Base-by-base conservation (phyloP, 768 basidiomycete genomes). In the Sutorius australiensis region DNA sequence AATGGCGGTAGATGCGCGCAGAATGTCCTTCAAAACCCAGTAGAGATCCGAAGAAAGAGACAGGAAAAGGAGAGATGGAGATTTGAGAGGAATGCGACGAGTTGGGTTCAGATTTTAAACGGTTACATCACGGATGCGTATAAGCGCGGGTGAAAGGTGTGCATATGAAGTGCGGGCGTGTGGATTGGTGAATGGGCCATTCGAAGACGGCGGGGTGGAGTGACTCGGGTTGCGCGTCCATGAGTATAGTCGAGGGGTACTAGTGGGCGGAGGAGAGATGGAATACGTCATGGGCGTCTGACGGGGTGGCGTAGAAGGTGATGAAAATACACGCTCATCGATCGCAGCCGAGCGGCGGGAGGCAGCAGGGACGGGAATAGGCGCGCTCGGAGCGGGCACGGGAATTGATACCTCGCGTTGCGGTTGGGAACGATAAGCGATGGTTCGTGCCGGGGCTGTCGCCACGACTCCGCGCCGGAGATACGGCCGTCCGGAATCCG, bases 101-200 rank as follows among this genome's bases (percentile, higher is more conserved):
- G 40, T 44, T 14, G 34, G 43, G 27, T 30, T 42, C 16, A 32
- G 43, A 24, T 30, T 33, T 58, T 53, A 60, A 44, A 55, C 61
- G 41, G 55, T 62, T 30, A 73, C 69, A 62, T 77, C 77, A 48
- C 76, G 75, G 36, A 77, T 72, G 46, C 76, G 79, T 51, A 78
- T 66, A 52, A 76, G 71, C 27, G 74, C 65, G 5, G 81, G 73
- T 1, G 77, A 72, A 56, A 86, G 75, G 54, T 79, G 80, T n/a
- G 79, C 69, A 37, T 79, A 77, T 19, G 84, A 83, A 67, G 80
- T 75, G 61, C 84, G 80, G 9, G 82, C 83, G 47, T 66, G 72
- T 40, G 78, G 76, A 61, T 84, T 86, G 46, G 80, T 77, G 48
- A 86, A 75, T 7, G 81, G 83, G 12, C 72, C 60, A n/a, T 75